phyloP scores from a whole-genome alignment of 768 basidiomycete species.

The Suillus subalutaceus region DNA sequence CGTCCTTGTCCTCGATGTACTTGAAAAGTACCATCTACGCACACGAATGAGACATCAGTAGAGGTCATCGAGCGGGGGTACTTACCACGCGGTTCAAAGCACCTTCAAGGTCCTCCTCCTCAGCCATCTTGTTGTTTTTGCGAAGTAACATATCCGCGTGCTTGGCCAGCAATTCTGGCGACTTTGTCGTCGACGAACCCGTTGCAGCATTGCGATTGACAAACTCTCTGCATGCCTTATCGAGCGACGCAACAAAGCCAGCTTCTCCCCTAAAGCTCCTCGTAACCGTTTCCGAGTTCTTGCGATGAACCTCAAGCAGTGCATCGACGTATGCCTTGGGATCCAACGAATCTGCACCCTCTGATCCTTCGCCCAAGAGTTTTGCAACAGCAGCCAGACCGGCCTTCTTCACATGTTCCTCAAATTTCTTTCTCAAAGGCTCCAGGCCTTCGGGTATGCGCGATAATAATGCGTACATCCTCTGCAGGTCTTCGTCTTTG shows the following conservation, averaged over 20 bases:
- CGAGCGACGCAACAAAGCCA: constrained; percentile 91
- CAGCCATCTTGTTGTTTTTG: constrained; percentile 95
- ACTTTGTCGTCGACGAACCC: constrained; percentile 80
- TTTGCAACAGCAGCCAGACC: constrained; percentile 83
- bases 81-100: constrained; percentile 89
- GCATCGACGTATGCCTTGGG: constrained; percentile 96
- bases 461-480: constrained; percentile 92
- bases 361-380: constrained; percentile 56
- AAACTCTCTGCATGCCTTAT: constrained; percentile 94
- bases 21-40: constrained; percentile 94
- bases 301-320: constrained; percentile 86
- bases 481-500: constrained; percentile 91
- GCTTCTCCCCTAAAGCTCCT: constrained; percentile 91
- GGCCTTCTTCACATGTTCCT: constrained; percentile 92
- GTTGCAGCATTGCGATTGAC: constrained; percentile 94
- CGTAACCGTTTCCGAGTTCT: constrained; percentile 86
- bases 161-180: constrained; percentile 90
- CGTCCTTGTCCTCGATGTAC: constrained; percentile 98
- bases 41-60: constrained; percentile 13
- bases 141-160: constrained; percentile 87
- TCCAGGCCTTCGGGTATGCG: constrained; percentile 91
- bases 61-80: constrained; percentile 13
- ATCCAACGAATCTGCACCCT: constrained; percentile 66
- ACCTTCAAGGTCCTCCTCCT: constrained; percentile 88
- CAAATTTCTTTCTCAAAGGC: constrained; percentile 89